Conservation (phyloP, 2,329 filamentous ascomycete species). For the Orbilia blumenaviensis region DNA sequence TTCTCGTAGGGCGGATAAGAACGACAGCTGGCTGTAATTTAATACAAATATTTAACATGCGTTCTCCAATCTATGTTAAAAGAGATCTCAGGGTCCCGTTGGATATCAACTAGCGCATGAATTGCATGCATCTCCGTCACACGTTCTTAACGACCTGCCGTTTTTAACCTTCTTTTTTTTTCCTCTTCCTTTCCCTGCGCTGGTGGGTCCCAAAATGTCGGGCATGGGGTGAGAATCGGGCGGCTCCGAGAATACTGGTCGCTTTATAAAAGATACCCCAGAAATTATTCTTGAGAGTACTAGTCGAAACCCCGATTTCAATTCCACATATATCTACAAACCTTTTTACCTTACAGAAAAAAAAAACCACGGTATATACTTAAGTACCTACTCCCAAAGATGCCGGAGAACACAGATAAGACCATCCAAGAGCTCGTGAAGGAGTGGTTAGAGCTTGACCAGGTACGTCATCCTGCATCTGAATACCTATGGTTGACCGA, state of each 20-base stretch:
- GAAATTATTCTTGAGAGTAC: neutral
- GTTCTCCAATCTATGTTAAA: too few relatives aligned
- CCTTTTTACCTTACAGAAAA: too few relatives aligned
- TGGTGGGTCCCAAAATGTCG: neutral
- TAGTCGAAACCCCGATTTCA: too few relatives aligned
- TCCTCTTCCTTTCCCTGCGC: neutral
- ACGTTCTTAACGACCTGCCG: neutral
- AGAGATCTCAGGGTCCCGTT: too few relatives aligned
- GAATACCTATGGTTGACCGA: too few relatives aligned
- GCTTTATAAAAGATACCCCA: neutral
- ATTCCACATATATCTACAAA: neutral
- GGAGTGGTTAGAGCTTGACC: slow-evolving; percentile 57
- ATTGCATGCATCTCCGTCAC: neutral
- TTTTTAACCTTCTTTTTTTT: slow-evolving; percentile 19
- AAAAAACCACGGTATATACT: too few relatives aligned
- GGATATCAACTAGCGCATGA: neutral
- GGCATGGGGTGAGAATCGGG: slow-evolving; percentile 18
- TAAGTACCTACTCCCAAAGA: neutral
- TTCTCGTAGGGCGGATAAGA: neutral
- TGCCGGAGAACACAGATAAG: slow-evolving; percentile 16
- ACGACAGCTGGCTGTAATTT: slow-evolving; percentile 13
- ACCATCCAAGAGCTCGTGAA: slow-evolving; percentile 33
- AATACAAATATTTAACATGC: neutral
- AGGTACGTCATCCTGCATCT: slow-evolving; percentile 42
- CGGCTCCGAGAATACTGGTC: slow-evolving; percentile 25